Conservation (phyloP, 2,329 filamentous ascomycete species). For the Alternaria sp. region DNA sequence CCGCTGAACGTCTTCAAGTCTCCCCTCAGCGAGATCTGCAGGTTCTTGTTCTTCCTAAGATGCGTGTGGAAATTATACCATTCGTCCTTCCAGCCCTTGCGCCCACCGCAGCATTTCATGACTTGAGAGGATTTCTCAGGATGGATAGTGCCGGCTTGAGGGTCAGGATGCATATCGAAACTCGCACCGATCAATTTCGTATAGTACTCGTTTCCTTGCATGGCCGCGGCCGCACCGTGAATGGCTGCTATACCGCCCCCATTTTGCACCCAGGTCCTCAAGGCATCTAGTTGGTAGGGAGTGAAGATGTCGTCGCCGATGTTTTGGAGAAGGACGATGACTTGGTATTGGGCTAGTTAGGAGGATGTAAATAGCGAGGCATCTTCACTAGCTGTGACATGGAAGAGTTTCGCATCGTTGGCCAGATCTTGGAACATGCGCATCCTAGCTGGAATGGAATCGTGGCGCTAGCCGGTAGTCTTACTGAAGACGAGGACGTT, state of each 20-base stretch:
- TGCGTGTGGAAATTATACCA: slow-evolving; percentile 44
- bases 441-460: slow-evolving; percentile 35
- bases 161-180: slow-evolving; percentile 39
- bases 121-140: slow-evolving; percentile 20
- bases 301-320: slow-evolving; percentile 29
- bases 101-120: slow-evolving; percentile 6
- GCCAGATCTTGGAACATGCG: slow-evolving; percentile 23
- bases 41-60: slow-evolving; percentile 31
- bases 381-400: slow-evolving; percentile 32
- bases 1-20: slow-evolving; percentile 34
- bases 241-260: slow-evolving; percentile 40
- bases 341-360: slow-evolving; percentile 16
- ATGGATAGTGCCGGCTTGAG: slow-evolving; percentile 31
- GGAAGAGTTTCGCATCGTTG: slow-evolving; percentile 15
- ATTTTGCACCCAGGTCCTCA: slow-evolving; percentile 25
- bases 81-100: slow-evolving; percentile 36
- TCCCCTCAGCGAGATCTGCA: slow-evolving; percentile 32
- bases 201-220: slow-evolving; percentile 36
- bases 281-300: slow-evolving; percentile 20
- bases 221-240: slow-evolving; percentile 40
- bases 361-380: slow-evolving; percentile 21
- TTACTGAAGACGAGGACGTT: slow-evolving; percentile 40
- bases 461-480: slow-evolving; percentile 40
- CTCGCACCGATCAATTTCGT: slow-evolving; percentile 34
- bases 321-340: slow-evolving; percentile 31